Evolutionary conservation across 192 early-diverging fungal species (phyloP).

Genomic region (Coemansia sp.): DNA sequence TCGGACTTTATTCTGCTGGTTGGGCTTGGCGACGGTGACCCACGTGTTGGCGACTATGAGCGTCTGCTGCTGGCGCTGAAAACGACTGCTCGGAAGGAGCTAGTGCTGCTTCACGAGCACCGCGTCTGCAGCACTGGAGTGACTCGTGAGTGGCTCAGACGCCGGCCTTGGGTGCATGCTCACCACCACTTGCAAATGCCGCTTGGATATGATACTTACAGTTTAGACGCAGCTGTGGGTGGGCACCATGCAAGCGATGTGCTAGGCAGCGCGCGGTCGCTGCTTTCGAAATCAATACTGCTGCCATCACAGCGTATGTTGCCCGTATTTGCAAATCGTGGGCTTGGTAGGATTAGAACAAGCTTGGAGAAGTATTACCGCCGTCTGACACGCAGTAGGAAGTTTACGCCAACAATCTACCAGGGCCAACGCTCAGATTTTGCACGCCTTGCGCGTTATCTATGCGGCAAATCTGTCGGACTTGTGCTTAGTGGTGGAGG

Average conservation of each 20-base stretch:
- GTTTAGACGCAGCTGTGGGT: constrained; percentile 3
- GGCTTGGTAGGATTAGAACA: constrained; percentile 63
- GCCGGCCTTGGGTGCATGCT: constrained; percentile 89
- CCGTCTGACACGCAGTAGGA: constrained; percentile 37
- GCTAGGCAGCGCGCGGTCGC: constrained; percentile 15
- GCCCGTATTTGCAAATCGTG: constrained; percentile 22
- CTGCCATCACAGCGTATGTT: constrained; percentile 24
- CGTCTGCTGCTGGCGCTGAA: constrained; percentile 88
- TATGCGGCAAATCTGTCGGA: constrained; percentile 89
- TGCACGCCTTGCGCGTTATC: constrained; percentile 82
- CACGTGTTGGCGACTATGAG: constrained; percentile 89
- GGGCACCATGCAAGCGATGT: constrained; percentile 1
- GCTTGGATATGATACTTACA: constrained; percentile 20
- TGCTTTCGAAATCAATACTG: constrained; percentile 22
- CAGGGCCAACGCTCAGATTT: constrained; percentile 60
- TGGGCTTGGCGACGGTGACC: constrained; percentile 87
- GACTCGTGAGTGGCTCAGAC: constrained; percentile 91
- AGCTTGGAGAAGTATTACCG: constrained; percentile 69
- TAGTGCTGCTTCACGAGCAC: constrained; percentile 85
- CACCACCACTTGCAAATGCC: constrained; percentile 95
- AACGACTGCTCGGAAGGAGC: constrained; percentile 96
- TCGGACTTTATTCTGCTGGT: constrained; percentile 95
- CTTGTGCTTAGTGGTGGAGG: constrained; percentile 96
- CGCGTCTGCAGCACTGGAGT: constrained; percentile 74
- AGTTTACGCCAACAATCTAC: constrained; percentile 41